Evolutionary conservation across 352 stramenopile species (phyloP), one percentile per base, ranked within the genome.

Genomic region (Phytopythium aichiense): DNA sequence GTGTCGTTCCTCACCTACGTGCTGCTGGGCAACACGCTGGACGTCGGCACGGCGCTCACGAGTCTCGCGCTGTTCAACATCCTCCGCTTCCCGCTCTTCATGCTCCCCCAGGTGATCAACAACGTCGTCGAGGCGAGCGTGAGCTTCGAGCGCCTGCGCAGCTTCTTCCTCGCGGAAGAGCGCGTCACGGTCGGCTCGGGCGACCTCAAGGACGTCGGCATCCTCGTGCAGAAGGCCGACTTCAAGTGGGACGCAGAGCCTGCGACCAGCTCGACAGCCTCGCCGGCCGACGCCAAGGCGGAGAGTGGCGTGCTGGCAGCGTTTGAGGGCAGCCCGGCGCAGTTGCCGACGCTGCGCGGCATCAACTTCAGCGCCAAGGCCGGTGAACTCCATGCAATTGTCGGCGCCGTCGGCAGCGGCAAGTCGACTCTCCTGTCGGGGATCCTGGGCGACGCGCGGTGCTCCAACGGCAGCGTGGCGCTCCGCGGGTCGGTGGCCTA

Each of bases 61-160:
- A 84, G 70, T 67, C 60, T 93, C 6, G 74, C 73, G 11, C 67
- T 88, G 33, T 87, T 88, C 66, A 87, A 89, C 61, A 89, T 98
- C 46, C 77, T 99, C 20, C 87, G 96, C 37, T 99, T 99, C 71
- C 96, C 97, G 42, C 74, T 99, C 12, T 97, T 97, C 61, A 97
- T 98, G 79, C 73, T 99, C 6, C 97, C 97, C 13, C 77, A 96
- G 50, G 92, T 98, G 8, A 92, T 99, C 63, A 98, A 98, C 73
- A 90, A 88, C 33, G 77, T 97, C 37, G 87, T 98, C 0, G 94
- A 99, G 69, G 93, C 91, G 5, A 82, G 66, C 35, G 76, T 87
- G 16, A 88, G 77, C 63, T 74, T 84, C 40, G 71, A 88, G 45
- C 82, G 84, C 65, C 66, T 94, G 53, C 58, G 71, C 46, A 76